Conservation (phyloP, 106 monocot genomes). For the Allium fistulosum region DNA sequence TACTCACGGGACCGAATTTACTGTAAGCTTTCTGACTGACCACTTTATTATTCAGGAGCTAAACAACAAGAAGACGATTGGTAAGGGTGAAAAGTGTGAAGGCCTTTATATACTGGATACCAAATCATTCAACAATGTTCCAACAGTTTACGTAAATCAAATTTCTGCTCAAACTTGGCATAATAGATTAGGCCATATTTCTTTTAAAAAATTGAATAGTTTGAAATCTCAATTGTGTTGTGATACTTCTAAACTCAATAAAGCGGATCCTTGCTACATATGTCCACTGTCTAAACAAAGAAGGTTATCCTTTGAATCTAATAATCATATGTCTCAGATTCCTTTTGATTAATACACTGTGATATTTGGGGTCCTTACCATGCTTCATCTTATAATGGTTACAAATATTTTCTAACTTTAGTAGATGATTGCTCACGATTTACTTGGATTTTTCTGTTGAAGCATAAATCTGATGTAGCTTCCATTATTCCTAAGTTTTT, state of each 20-base stretch:
- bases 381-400: background rate
- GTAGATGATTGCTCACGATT: conserved; percentile 1
- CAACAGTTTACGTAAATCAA: too few species aligned
- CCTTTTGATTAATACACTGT: background rate
- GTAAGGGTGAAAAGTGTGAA: background rate
- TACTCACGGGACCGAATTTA: background rate
- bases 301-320: background rate
- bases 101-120: background rate
- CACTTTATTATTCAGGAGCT: background rate
- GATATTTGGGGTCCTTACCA: background rate
- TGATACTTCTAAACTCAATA: background rate
- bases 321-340: background rate
- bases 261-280: background rate
- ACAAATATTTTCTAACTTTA: conserved; percentile 1
- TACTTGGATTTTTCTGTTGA: conserved; percentile 4
- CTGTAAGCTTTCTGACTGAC: background rate
- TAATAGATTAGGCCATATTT: background rate
- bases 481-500: background rate
- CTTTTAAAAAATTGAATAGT: too few species aligned
- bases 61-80: background rate
- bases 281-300: conserved; percentile 4
- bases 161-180: background rate
- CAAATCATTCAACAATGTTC: too few species aligned
- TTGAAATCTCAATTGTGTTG: background rate
- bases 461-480: background rate